Conservation (phyloP, 805 yeast species). For the Yarrowia hollandica region DNA sequence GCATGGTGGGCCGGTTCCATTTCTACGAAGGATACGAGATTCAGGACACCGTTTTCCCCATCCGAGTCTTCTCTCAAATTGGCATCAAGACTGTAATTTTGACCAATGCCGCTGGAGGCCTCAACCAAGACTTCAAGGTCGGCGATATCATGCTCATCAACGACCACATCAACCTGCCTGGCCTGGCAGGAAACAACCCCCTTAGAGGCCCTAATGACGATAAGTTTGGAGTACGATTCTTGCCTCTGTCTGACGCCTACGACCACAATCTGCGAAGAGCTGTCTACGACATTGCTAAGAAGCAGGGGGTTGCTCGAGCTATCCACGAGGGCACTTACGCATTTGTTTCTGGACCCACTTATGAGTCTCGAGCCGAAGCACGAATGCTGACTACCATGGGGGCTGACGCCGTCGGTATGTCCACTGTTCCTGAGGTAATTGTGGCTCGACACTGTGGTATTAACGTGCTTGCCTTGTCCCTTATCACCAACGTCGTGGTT, state of each 20-base stretch:
- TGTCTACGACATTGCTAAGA: constrained; percentile 56
- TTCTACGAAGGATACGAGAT: constrained; percentile 90
- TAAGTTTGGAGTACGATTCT: constrained; percentile 80
- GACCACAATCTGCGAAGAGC: constrained; percentile 66
- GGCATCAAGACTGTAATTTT: constrained; percentile 60
- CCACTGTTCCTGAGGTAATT: constrained; percentile 94
- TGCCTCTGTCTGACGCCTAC: constrained; percentile 87
- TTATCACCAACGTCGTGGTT: constrained; percentile 83
- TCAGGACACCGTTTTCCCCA: constrained; percentile 78
- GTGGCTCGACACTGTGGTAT: constrained; percentile 88
- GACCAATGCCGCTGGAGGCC: constrained; percentile 97
- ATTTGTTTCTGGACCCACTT: constrained; percentile 90
- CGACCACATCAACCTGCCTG: constrained; percentile 90
- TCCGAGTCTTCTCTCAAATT: constrained; percentile 68
- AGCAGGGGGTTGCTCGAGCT: constrained; percentile 52
- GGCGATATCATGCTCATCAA: constrained; percentile 90
- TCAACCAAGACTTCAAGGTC: constrained; percentile 62
- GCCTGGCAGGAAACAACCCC: constrained; percentile 85
- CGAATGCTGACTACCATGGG: constrained; percentile 69
- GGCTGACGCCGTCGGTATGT: constrained; percentile 96
- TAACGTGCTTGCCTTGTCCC: constrained; percentile 76
- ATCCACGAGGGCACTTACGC: constrained; percentile 86
- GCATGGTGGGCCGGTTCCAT: constrained; percentile 85
- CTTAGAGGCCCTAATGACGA: constrained; percentile 83
- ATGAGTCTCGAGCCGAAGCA: constrained; percentile 91